phyloP scores from a whole-genome alignment of 768 basidiomycete genomes.

The Dacryopinax spathularia region DNA sequence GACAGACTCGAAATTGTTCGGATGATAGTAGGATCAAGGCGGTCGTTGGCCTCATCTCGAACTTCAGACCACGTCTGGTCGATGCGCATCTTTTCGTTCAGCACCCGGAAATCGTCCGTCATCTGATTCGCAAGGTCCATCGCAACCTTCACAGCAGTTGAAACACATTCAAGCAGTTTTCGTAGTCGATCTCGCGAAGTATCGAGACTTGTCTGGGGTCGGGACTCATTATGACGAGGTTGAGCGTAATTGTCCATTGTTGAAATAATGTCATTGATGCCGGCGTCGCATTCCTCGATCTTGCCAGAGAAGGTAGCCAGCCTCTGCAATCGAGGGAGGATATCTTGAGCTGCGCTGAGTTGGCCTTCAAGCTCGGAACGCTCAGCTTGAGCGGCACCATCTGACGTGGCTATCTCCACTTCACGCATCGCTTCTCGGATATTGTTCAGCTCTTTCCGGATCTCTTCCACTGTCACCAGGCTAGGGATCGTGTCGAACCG shows the following conservation, averaged over 20 bases:
- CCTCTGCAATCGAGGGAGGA: conserved; percentile 38
- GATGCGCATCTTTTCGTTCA: conserved; percentile 47
- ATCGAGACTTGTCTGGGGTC: background rate
- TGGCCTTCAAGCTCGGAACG: conserved; percentile 48
- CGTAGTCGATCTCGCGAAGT: background rate
- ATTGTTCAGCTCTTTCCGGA: background rate
- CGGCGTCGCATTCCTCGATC: conserved; percentile 49
- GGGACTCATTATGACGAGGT: conserved; percentile 3
- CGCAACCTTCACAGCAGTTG: conserved; percentile 20
- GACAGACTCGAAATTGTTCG: background rate
- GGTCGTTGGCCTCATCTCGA: conserved; percentile 65
- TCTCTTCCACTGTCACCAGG: background rate
- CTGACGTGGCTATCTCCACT: conserved; percentile 5
- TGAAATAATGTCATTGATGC: conserved; percentile 70
- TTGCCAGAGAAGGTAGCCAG: conserved; percentile 41
- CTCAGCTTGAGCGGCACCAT: conserved; percentile 38
- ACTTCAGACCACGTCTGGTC: conserved; percentile 70
- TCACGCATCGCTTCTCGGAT: background rate
- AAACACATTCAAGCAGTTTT: background rate
- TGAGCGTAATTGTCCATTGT: conserved; percentile 75
- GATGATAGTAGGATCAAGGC: conserved; percentile 23
- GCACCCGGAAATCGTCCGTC: conserved; percentile 45
- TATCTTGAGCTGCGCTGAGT: conserved; percentile 34
- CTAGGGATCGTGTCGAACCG: background rate
- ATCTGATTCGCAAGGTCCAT: conserved; percentile 39